A percentile compares a stretch with the other conserved stretches of the same genome.
Conservation (phyloP, 805 yeast genomes). For the Osmozyma mogii region DNA sequence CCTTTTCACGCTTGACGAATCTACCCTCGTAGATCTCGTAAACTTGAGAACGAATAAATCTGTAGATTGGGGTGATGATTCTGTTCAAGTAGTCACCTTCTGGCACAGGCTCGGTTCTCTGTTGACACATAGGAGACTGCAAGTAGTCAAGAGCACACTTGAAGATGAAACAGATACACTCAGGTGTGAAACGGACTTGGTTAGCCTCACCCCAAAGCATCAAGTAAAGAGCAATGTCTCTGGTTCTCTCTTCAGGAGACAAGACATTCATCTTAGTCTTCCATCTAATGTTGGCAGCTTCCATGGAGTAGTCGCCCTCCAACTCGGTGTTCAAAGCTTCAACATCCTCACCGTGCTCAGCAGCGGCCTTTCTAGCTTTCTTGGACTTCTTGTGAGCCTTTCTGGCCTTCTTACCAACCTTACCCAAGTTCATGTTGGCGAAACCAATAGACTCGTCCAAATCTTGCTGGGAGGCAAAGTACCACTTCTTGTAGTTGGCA, state of each 20-base stretch:
- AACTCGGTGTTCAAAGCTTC: slow-evolving; percentile 58
- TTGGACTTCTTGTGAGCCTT: slow-evolving; percentile 75
- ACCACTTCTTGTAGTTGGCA: slow-evolving; percentile 84
- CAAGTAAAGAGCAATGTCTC: slow-evolving; percentile 69
- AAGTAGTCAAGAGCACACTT: slow-evolving; percentile 92
- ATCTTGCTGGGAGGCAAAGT: slow-evolving; percentile 81
- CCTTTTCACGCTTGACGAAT: slow-evolving; percentile 77
- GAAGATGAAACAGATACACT: slow-evolving; percentile 82
- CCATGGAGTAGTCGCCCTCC: slow-evolving; percentile 77
- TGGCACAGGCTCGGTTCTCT: slow-evolving; percentile 73
- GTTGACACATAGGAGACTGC: slow-evolving; percentile 84
- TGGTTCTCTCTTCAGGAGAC: slow-evolving; percentile 70
- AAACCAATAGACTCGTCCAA: slow-evolving; percentile 80
- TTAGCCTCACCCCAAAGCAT: slow-evolving; percentile 88
- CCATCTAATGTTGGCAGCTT: slow-evolving; percentile 84
- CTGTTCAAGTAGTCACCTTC: slow-evolving; percentile 90
- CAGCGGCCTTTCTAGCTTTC: slow-evolving; percentile 63
- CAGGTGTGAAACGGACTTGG: slow-evolving; percentile 86
- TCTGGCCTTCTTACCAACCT: slow-evolving; percentile 70
- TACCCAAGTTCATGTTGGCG: slow-evolving; percentile 72
- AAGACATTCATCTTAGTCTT: slow-evolving; percentile 68
- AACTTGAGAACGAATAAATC: slow-evolving; percentile 71
- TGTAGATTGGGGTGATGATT: slow-evolving; percentile 84
- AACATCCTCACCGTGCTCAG: slow-evolving; percentile 54
- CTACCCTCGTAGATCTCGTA: slow-evolving; percentile 77